Conservation (phyloP, 495 filamentous ascomycete species). For the Hyaloscypha bicolor region DNA sequence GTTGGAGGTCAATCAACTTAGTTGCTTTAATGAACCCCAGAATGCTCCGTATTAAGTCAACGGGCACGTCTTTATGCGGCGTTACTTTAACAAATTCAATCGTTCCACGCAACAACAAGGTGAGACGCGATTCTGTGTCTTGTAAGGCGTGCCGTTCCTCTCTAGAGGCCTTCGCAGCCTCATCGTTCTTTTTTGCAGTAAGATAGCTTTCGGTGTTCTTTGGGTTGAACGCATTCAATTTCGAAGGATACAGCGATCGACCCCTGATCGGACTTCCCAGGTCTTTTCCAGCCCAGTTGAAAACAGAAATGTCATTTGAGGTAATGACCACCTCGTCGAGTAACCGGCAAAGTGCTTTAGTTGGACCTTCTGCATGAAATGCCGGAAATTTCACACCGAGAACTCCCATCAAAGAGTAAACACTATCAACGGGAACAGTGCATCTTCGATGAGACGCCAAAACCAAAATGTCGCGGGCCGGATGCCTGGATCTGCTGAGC, state of each 20-base stretch:
- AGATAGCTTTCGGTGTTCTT: conserved; percentile 11
- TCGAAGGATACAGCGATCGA: conserved; percentile 41
- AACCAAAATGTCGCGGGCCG: conserved; percentile 38
- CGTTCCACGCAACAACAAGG: conserved; percentile 31
- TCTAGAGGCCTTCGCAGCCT: conserved; percentile 11
- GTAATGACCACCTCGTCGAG: conserved; percentile 43
- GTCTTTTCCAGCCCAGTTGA: conserved; percentile 45
- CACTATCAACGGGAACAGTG: conserved; percentile 38
- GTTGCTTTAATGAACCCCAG: conserved; percentile 32
- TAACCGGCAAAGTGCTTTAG: conserved; percentile 40
- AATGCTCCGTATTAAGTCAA: conserved; percentile 36
- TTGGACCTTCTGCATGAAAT: conserved; percentile 41
- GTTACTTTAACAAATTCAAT: conserved; percentile 38
- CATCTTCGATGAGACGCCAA: conserved; percentile 35
- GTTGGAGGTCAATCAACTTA: conserved; percentile 32
- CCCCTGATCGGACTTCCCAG: conserved; percentile 41
- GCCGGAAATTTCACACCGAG: conserved; percentile 41
- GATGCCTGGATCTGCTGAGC: conserved; percentile 32
- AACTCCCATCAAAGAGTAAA: conserved; percentile 44
- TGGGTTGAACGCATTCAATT: conserved; percentile 34
- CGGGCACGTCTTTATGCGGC: conserved; percentile 35
- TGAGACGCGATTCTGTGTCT: conserved; percentile 20
- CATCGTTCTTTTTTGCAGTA: conserved; percentile 10
- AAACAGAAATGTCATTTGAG: conserved; percentile 43
- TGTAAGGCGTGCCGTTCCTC: conserved; percentile 14